A percentile compares a stretch with the other conserved stretches of the same genome.
Evolutionary conservation across 192 early-diverging fungal genomes (phyloP).

Genomic region (Allomyces macrogynus): DNA sequence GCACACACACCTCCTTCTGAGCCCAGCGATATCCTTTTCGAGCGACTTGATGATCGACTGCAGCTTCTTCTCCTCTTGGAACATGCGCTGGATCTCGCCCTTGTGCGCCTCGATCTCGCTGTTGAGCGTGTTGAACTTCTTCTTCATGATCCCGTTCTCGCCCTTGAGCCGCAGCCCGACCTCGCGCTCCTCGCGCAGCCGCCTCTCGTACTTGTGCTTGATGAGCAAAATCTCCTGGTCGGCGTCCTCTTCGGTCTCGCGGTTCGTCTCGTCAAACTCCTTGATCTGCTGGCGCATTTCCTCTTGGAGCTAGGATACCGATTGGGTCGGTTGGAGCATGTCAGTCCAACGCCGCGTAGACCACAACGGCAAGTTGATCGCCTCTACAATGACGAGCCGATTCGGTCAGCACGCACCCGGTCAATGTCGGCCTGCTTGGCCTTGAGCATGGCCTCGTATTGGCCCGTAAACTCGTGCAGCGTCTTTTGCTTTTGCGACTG

Average conservation of each 20-base stretch:
- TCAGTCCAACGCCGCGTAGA: too few species aligned
- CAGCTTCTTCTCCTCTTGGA: conserved; percentile 35
- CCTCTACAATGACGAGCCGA: too few species aligned
- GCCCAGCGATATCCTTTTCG: conserved; percentile 37
- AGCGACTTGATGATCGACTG: conserved; percentile 37
- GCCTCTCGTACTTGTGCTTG: conserved; percentile 30
- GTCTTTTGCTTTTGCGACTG: conserved; percentile 23
- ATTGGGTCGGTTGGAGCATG: background rate
- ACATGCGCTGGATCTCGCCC: conserved; percentile 35
- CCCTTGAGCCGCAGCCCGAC: conserved; percentile 35
- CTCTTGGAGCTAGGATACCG: conserved; percentile 20
- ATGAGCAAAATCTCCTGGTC: conserved; percentile 33
- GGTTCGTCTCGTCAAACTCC: conserved; percentile 32
- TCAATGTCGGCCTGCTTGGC: conserved; percentile 37
- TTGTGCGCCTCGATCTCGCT: conserved; percentile 40
- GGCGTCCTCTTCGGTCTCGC: conserved; percentile 39
- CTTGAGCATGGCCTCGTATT: conserved; percentile 29
- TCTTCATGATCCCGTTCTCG: conserved; percentile 43
- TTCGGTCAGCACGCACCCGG: conserved; percentile 11
- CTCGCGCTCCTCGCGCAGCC: conserved; percentile 36
- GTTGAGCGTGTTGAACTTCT: conserved; percentile 41
- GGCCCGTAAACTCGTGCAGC: conserved; percentile 22
- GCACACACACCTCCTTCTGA: conserved; percentile 32
- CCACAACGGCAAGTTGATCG: too few species aligned
- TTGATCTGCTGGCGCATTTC: conserved; percentile 24